phyloP scores from a whole-genome alignment of 73 alveolate genomes.

The Tetrahymena elliotti region DNA sequence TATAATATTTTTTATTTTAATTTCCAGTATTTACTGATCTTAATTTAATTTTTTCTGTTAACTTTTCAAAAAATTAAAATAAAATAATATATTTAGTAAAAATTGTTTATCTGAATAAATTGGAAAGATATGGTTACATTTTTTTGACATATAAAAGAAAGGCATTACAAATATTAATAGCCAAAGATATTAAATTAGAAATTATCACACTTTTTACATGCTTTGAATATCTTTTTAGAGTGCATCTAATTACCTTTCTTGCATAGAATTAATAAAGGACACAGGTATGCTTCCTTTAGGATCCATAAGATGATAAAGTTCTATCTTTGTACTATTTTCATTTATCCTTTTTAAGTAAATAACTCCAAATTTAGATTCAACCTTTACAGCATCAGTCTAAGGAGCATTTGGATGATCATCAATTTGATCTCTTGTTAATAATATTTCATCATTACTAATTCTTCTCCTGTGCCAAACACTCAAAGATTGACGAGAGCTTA shows the following conservation, averaged over 20 bases:
- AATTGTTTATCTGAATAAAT: no score
- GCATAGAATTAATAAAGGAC: not conserved
- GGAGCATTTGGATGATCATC: not conserved
- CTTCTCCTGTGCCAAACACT: not conserved
- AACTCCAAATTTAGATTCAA: not conserved
- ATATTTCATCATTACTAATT: not conserved
- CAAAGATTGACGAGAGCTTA: not conserved
- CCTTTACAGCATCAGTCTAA: not conserved
- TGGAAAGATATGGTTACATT: no score
- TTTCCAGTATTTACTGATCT: no score
- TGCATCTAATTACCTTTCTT: not conserved
- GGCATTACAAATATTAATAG: no score
- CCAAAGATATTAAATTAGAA: no score
- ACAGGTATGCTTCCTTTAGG: not conserved
- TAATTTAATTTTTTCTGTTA: no score
- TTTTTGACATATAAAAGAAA: no score
- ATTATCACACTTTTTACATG: not conserved
- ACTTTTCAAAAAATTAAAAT: no score
- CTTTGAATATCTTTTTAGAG: not conserved
- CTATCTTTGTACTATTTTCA: not conserved
- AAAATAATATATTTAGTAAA: no score
- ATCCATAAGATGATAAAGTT: not conserved
- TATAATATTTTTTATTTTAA: no score
- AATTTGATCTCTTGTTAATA: not conserved
- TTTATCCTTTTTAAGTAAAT: not conserved